Evolutionary conservation across 2,329 filamentous ascomycete genomes (phyloP), one percentile per base, ranked within the genome.

Genomic region (Fusarium sp.): DNA sequence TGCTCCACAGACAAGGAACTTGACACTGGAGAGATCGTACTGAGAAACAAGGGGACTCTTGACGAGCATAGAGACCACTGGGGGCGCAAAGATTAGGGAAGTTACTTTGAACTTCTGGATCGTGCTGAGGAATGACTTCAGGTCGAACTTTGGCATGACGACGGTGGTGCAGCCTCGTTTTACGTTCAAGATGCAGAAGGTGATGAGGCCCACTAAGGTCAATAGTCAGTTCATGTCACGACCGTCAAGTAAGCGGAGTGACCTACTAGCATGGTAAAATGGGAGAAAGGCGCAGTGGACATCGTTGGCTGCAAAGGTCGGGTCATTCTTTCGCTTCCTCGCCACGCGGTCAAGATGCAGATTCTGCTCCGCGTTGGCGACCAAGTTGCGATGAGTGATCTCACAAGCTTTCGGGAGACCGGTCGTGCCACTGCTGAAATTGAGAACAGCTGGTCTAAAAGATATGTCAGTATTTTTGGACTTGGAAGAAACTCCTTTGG

Each of bases 351-450:
- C 62, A 6, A 60, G 55, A 20, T 66, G 55, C 3, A 66, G 35
- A 20, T 38, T 56, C 14, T 69, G 66, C 22, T 69, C 66, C 8
- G 66, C 58, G 22, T 69, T 66, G n/a, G 64, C 52, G 13, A 67
- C 52, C 17, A 67, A n/a, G n/a, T 64, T 67, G 3, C 39, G 52
- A 39, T 67, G 52, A 6, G 64, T 67, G 1, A 66, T 9, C 42
- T 49, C 47, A 18, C 63, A 66, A 1, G 63, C 63, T 18, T 66
- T 66, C 1, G 63, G 63, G 18, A 42, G 42, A 1, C 63, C 63
- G 0, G 63, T 66, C 6, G 63, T 66, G 5, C 63, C 63, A 33
- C 63, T 66, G 26, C 65, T 68, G 13, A 68, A 68, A 47, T 58
- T 59, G 13, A 68, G 61, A 10, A 65, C 47, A 0, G 65, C 65